Conservation (phyloP, 148 eudicot genomes). For the Cornus florida region DNA sequence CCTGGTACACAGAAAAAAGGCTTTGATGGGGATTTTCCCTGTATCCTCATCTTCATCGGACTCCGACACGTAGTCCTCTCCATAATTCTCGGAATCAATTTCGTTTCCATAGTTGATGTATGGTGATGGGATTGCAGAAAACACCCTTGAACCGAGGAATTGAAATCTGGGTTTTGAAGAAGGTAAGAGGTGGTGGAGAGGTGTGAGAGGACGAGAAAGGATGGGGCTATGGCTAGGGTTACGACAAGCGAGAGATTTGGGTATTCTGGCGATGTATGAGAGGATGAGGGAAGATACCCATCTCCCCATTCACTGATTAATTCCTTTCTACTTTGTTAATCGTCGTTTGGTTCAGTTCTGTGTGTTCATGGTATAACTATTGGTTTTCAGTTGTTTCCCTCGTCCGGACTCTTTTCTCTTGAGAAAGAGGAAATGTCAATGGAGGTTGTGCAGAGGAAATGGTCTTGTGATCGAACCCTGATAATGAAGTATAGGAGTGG, state of each 20-base stretch:
- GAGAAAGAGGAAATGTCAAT: too few relatives aligned
- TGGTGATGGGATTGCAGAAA: slow-evolving; percentile 56
- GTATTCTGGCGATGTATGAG: slow-evolving; percentile 34
- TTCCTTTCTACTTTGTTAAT: neutral
- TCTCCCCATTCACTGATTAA: slow-evolving; percentile 70
- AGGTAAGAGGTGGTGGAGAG: neutral
- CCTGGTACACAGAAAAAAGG: slow-evolving; percentile 85
- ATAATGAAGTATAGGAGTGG: too few relatives aligned
- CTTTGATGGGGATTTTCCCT: slow-evolving; percentile 71
- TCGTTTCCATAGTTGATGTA: slow-evolving; percentile 38
- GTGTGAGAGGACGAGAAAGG: neutral
- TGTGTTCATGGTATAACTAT: too few relatives aligned
- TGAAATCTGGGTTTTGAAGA: slow-evolving; percentile 25
- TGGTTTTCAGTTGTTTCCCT: too few relatives aligned
- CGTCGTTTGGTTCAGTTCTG: too few relatives aligned
- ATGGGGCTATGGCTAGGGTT: neutral
- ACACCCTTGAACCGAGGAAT: slow-evolving; percentile 36
- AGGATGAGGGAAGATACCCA: slow-evolving; percentile 53
- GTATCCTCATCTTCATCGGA: slow-evolving; percentile 32
- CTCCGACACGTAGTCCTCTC: slow-evolving; percentile 14
- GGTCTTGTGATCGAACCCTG: too few relatives aligned
- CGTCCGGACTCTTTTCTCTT: too few relatives aligned
- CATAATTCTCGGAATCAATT: slow-evolving; percentile 37
- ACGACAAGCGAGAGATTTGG: slow-evolving; percentile 7
- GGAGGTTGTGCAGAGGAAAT: too few relatives aligned